These are phyloP conservation scores for Alternaria sp. DNA, from an alignment of 2,329 filamentous ascomycete genomes.

Conservation along the genomic window DNA sequence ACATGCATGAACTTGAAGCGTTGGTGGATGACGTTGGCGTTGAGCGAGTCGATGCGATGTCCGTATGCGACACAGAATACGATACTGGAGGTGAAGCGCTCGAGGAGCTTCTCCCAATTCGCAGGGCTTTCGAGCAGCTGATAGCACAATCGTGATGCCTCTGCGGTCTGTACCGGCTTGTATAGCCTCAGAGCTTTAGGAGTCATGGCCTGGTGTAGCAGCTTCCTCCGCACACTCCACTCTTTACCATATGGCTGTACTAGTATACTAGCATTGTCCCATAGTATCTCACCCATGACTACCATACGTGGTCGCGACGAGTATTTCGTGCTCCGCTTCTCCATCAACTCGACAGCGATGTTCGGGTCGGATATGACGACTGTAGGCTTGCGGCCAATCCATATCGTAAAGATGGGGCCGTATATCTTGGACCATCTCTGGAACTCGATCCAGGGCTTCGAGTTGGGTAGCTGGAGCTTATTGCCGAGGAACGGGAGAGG, in stretches of 20 bases:
- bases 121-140: constrained; percentile 50
- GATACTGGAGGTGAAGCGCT: constrained; percentile 58
- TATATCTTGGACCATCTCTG: constrained; percentile 54
- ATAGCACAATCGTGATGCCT: constrained; percentile 54
- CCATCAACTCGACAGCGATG: constrained; percentile 54
- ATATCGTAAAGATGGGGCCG: constrained; percentile 57
- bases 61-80: constrained; percentile 61
- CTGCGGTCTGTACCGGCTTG: constrained; percentile 58
- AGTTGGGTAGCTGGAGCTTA: constrained; percentile 40
- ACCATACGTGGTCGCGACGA: constrained; percentile 55
- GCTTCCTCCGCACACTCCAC: constrained; percentile 53
- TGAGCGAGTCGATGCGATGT: constrained; percentile 57
- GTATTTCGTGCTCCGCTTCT: constrained; percentile 55
- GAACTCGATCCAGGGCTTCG: constrained; percentile 48
- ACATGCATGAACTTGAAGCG: constrained; percentile 59
- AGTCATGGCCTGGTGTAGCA: constrained; percentile 52
- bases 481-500: constrained; percentile 56
- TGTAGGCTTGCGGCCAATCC: constrained; percentile 56
- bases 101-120: constrained; percentile 56
- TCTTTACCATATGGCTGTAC: constrained; percentile 58
- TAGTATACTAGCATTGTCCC: constrained; percentile 54
- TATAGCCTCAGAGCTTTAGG: constrained; percentile 54
- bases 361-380: constrained; percentile 55
- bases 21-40: constrained; percentile 56
- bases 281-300: constrained; percentile 55